phyloP scores from a whole-genome alignment of 495 filamentous ascomycete species.

The Penicillium mononematosum region DNA sequence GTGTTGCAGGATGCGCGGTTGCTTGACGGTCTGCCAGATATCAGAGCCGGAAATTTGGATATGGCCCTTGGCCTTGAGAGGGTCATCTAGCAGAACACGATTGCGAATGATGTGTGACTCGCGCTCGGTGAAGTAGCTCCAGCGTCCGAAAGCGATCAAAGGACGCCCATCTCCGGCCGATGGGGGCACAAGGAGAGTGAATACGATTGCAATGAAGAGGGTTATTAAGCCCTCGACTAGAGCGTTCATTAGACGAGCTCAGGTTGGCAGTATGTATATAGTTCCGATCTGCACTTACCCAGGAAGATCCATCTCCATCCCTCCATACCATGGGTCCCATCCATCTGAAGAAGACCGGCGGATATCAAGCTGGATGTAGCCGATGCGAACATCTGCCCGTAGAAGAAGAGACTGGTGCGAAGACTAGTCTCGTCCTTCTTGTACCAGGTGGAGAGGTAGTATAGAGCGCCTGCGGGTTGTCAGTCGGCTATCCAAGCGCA shows the following conservation, averaged over 20 bases:
- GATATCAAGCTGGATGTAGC: constrained; percentile 54
- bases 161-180: constrained; percentile 41
- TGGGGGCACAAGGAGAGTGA: constrained; percentile 50
- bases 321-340: constrained; percentile 45
- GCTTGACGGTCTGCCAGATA: constrained; percentile 40
- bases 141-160: constrained; percentile 40
- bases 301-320: constrained; percentile 68
- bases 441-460: constrained; percentile 60
- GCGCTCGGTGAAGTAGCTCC: constrained; percentile 45
- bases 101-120: constrained; percentile 43
- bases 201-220: constrained; percentile 48
- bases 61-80: constrained; percentile 38
- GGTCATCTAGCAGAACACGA: constrained; percentile 47
- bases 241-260: background rate
- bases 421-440: constrained; percentile 55
- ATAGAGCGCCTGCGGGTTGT: constrained; percentile 57
- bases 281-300: constrained; percentile 24
- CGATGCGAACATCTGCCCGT: constrained; percentile 53
- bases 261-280: background rate
- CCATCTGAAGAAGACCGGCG: constrained; percentile 50
- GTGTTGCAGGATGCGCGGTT: constrained; percentile 44
- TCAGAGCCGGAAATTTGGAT: constrained; percentile 43
- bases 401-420: constrained; percentile 55
- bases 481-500: constrained; percentile 19
- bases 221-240: constrained; percentile 56